Conservation (phyloP, 306 rosid species). For the Casuarina equisetifolia region DNA sequence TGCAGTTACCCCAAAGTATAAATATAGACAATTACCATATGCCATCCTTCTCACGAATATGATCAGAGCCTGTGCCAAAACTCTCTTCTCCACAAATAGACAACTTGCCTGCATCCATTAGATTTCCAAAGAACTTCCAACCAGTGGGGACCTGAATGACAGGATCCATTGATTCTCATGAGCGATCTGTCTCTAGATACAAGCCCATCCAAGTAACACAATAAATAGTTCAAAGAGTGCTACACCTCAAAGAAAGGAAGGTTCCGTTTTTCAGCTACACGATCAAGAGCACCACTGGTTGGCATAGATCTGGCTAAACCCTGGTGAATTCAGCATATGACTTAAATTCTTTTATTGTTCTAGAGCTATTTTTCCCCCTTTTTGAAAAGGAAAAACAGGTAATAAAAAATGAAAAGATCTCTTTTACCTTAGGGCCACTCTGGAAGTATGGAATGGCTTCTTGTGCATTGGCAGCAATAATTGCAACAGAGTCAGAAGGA, state of each 20-base stretch:
- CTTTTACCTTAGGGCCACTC: conserved; percentile 66
- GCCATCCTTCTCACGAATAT: conserved; percentile 99
- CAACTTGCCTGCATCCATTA: conserved; percentile 95
- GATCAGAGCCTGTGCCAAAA: conserved; percentile 98
- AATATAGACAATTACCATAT: conserved; percentile 66
- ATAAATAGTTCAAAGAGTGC: conserved; percentile 7
- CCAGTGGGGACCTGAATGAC: conserved; percentile 87
- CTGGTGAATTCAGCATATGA: conserved; percentile 41
- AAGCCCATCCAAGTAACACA: conserved; percentile 23
- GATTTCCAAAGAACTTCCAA: conserved; percentile 98
- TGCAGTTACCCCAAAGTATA: conserved; percentile 10
- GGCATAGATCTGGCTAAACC: conserved; percentile 99
- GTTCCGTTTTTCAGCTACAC: conserved; percentile 81
- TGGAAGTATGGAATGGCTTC: conserved; percentile 85
- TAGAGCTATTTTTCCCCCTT: neutral
- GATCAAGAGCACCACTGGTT: conserved; percentile 91
- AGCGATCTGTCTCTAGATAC: conserved; percentile 17
- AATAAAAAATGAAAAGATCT: conserved; percentile 14
- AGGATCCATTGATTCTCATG: conserved; percentile 29
- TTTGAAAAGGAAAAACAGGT: conserved; percentile 1
- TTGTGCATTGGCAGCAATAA: conserved; percentile 93
- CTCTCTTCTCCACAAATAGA: conserved; percentile 98
- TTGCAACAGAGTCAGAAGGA: conserved; percentile 96
- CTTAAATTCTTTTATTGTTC: conserved; percentile 16
- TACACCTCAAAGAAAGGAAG: conserved; percentile 91